Conservation (phyloP, 768 basidiomycete species). For the Baorangia bicolor region DNA sequence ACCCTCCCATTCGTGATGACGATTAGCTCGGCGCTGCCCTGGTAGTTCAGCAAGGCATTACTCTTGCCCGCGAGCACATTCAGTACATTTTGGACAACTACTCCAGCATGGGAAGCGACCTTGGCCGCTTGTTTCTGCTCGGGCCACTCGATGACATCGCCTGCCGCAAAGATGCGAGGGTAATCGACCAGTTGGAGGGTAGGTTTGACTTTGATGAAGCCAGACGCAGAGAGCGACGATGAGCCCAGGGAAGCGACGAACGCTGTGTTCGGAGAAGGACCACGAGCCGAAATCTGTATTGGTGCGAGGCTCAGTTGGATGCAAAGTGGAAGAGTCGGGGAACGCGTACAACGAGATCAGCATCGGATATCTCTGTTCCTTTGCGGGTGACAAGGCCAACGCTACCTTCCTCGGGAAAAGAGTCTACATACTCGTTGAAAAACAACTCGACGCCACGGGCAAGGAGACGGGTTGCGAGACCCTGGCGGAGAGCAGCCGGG, state of each 20-base stretch:
- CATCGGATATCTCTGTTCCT: conserved; percentile 45
- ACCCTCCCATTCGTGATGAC: conserved; percentile 57
- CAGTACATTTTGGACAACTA: conserved; percentile 52
- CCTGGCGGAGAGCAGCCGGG: conserved; percentile 50
- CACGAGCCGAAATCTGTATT: conserved; percentile 27
- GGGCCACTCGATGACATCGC: conserved; percentile 61
- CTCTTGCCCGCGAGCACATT: conserved; percentile 39
- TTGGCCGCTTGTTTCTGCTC: conserved; percentile 65
- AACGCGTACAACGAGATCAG: conserved; percentile 57
- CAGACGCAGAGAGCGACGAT: conserved; percentile 32
- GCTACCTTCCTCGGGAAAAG: conserved; percentile 38
- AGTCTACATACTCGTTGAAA: conserved; percentile 52
- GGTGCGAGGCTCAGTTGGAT: not conserved
- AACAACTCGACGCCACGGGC: conserved; percentile 50
- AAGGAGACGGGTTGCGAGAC: conserved; percentile 40
- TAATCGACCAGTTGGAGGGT: conserved; percentile 56
- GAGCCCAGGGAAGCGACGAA: conserved; percentile 49
- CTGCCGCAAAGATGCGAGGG: conserved; percentile 59
- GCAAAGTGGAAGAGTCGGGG: not conserved
- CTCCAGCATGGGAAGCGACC: conserved; percentile 38
- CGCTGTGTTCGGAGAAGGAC: conserved; percentile 49
- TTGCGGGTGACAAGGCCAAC: conserved; percentile 47
- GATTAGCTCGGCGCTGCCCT: conserved; percentile 52
- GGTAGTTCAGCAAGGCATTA: conserved; percentile 40
- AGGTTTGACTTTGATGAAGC: conserved; percentile 51